These are phyloP conservation scores for Gynochthodes officinalis DNA, from an alignment of 257 asterid species.

Conservation along the genomic window DNA sequence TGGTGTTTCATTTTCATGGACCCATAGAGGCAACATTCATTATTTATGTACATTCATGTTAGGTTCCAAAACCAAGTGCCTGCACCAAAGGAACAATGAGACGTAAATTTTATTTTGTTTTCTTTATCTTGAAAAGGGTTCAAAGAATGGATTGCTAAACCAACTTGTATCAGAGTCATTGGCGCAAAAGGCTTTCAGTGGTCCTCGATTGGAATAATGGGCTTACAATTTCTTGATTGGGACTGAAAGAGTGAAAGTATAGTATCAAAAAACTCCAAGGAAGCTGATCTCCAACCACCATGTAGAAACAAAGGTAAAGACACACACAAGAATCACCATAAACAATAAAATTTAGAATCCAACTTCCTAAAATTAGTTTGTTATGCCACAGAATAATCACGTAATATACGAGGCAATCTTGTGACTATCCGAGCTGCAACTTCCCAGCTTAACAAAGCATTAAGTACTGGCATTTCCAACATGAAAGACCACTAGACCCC, in stretches of 20 bases:
- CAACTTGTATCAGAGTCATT: conserved; percentile 13
- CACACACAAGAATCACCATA: not conserved
- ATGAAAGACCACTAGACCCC: not conserved
- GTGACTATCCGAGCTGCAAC: not conserved
- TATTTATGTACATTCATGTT: not conserved
- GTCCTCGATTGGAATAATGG: conserved; percentile 15
- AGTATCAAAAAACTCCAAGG: not conserved
- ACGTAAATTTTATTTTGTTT: not conserved
- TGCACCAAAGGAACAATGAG: not conserved
- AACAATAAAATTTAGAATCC: not conserved
- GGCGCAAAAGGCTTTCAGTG: conserved; percentile 5
- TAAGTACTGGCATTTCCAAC: not conserved
- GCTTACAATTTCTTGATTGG: conserved; percentile 2
- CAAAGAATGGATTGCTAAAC: conserved; percentile 19
- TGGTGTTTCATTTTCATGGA: conserved; percentile 9
- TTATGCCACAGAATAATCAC: not conserved
- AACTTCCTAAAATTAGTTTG: too few species aligned
- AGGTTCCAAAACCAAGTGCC: not conserved
- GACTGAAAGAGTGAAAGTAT: not conserved
- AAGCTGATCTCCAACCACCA: conserved; percentile 3
- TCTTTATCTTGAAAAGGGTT: conserved; percentile 12
- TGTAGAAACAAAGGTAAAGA: not conserved
- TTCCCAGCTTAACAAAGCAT: not conserved
- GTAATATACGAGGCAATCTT: not conserved
- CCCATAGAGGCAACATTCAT: conserved; percentile 4